A percentile compares a stretch with the other conserved stretches of the same genome.
These are phyloP conservation scores for Dictyostelium firmibasis DNA, from an alignment of 78 protist species.

Conservation along the genomic window DNA sequence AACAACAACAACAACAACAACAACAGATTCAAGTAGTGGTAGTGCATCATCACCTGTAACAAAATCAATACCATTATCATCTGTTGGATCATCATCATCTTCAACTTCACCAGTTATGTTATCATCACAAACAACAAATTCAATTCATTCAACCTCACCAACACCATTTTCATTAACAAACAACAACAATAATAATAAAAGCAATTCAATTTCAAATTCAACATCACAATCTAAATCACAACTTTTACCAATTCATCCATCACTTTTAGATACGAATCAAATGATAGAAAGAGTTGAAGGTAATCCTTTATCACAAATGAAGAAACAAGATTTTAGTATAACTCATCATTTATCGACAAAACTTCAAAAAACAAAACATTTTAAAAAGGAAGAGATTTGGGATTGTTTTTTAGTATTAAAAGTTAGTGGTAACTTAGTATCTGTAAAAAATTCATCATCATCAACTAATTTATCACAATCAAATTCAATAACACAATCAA, in stretches of 20 bases:
- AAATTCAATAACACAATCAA: neutral
- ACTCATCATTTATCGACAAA: neutral
- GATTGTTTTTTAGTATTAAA: slow-evolving; percentile 25
- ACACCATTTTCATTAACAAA: slow-evolving; percentile 12
- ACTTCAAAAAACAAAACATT: slow-evolving; percentile 30
- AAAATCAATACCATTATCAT: neutral
- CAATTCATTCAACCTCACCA: neutral
- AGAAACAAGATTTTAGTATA: slow-evolving; percentile 25
- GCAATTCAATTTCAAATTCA: slow-evolving; percentile 3
- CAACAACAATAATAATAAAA: neutral
- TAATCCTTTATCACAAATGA: slow-evolving; percentile 13
- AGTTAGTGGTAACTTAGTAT: slow-evolving; percentile 29
- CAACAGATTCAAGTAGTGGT: neutral
- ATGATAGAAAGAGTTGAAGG: neutral
- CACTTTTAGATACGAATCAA: neutral
- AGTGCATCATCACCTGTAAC: neutral
- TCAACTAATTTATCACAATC: neutral
- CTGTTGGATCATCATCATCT: neutral
- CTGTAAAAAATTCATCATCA: neutral
- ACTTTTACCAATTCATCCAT: slow-evolving; percentile 53
- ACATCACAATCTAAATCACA: neutral
- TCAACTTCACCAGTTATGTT: neutral
- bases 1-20: neutral
- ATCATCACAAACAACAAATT: neutral
- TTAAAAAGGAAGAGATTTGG: slow-evolving; percentile 43